Evolutionary conservation across 208 protist species (phyloP).

Genomic region (Leptomonas pyrrhocoris): DNA sequence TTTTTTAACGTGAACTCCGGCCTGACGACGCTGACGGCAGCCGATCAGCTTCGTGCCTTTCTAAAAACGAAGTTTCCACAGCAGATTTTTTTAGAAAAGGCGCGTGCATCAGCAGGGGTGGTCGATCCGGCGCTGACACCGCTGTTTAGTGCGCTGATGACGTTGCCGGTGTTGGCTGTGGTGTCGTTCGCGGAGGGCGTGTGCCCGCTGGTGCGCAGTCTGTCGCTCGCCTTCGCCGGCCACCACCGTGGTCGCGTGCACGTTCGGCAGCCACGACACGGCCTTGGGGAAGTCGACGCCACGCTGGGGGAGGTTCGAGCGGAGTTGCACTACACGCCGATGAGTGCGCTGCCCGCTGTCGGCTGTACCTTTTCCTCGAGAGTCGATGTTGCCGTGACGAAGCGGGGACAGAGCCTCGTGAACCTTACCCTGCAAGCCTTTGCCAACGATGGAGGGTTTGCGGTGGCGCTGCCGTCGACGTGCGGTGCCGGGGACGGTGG

Average conservation of each 20-base stretch:
- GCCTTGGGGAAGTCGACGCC: slow-evolving; percentile 18
- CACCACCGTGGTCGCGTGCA: slow-evolving; percentile 38
- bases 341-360: slow-evolving; percentile 34
- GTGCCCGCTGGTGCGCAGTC: slow-evolving; percentile 55
- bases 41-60: slow-evolving; percentile 31
- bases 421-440: neutral
- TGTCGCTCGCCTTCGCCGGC: slow-evolving; percentile 45
- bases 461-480: slow-evolving; percentile 26
- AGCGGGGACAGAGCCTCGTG: slow-evolving; percentile 3
- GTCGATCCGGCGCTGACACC: slow-evolving; percentile 2
- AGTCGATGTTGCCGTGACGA: neutral
- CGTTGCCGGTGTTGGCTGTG: slow-evolving; percentile 49
- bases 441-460: neutral
- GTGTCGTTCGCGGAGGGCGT: slow-evolving; percentile 44
- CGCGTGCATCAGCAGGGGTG: neutral
- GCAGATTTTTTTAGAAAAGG: slow-evolving; percentile 32
- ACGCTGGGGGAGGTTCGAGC: slow-evolving; percentile 23
- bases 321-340: slow-evolving; percentile 20
- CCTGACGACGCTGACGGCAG: slow-evolving; percentile 11
- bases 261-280: slow-evolving; percentile 10
- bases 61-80: slow-evolving; percentile 26
- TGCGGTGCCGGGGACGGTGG: slow-evolving; percentile 13
- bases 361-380: slow-evolving; percentile 28
- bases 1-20: slow-evolving; percentile 57
- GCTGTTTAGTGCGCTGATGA: slow-evolving; percentile 46